phyloP scores from a whole-genome alignment of 2,329 filamentous ascomycete species.

The Stagonosporopsis chrysanthemi region DNA sequence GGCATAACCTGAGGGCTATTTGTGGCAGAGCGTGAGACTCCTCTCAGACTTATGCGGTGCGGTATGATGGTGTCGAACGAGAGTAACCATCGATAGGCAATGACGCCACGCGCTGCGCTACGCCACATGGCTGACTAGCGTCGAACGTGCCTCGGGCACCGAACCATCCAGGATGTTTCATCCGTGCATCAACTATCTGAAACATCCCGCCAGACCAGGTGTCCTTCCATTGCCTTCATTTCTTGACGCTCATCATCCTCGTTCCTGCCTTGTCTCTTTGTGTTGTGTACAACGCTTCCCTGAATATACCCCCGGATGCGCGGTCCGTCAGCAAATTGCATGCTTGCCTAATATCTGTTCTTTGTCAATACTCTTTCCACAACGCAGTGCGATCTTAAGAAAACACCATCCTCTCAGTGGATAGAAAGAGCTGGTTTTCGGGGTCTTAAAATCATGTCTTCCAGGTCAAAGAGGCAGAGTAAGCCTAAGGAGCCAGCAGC shows the following conservation, averaged over 20 bases:
- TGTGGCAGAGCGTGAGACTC: not conserved
- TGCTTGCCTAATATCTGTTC: constrained; percentile 30
- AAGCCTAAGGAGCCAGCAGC: constrained; percentile 40
- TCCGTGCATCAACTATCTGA: constrained; percentile 39
- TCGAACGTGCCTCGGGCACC: constrained; percentile 30
- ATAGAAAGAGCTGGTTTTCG: constrained; percentile 16
- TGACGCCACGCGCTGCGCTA: constrained; percentile 41
- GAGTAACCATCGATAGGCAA: constrained; percentile 12
- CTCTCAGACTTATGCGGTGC: not conserved
- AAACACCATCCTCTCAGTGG: not conserved
- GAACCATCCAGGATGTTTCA: constrained; percentile 46
- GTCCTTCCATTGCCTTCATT: constrained; percentile 18
- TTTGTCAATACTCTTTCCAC: constrained; percentile 14
- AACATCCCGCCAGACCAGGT: constrained; percentile 29
- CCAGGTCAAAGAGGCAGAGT: constrained; percentile 43
- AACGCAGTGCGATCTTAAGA: not conserved
- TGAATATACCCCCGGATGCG: constrained; percentile 30
- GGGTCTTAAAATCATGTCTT: constrained; percentile 35
- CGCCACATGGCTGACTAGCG: constrained; percentile 12
- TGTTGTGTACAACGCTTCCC: constrained; percentile 5
- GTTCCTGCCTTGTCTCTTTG: constrained; percentile 12
- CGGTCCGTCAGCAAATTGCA: constrained; percentile 32
- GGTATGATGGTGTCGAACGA: not conserved
- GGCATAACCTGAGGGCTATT: constrained; percentile 27
- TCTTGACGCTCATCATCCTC: constrained; percentile 9